These are phyloP conservation scores for Olyra latifolia DNA, from an alignment of 176 grass and related monocot genomes.

Conservation along the genomic window DNA sequence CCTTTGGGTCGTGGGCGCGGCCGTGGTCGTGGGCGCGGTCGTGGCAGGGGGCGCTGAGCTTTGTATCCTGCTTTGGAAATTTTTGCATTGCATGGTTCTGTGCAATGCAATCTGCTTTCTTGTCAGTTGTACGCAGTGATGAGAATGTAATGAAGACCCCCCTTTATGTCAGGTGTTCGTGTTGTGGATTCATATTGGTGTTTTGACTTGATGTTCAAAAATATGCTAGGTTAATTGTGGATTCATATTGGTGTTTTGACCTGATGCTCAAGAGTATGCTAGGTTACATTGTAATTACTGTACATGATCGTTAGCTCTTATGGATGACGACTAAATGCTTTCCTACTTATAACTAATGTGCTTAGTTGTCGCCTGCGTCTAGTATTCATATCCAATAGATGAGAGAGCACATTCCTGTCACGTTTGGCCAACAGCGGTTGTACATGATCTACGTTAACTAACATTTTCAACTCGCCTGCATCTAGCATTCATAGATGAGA, in stretches of 20 bases:
- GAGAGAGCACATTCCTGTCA: too few relatives aligned
- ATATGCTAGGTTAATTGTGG: neutral
- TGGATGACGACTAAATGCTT: neutral
- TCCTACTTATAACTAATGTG: neutral
- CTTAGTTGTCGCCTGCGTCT: neutral
- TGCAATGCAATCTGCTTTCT: slow-evolving; percentile 42
- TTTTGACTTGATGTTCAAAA: slow-evolving; percentile 18
- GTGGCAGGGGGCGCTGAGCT: slow-evolving; percentile 56
- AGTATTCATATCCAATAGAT: too few relatives aligned
- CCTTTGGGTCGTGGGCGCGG: slow-evolving; percentile 66
- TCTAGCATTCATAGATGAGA: too few relatives aligned
- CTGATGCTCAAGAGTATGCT: neutral
- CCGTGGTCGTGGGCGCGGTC: slow-evolving; percentile 68
- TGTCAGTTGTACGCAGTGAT: slow-evolving; percentile 24
- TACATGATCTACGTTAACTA: too few relatives aligned
- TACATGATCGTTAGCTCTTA: too few relatives aligned
- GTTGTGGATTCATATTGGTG: slow-evolving; percentile 19
- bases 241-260: slow-evolving; percentile 28
- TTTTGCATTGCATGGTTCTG: slow-evolving; percentile 22
- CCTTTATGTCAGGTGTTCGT: neutral
- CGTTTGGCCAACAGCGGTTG: too few relatives aligned
- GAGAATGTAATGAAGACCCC: neutral
- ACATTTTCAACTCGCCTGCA: too few relatives aligned
- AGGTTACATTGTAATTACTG: slow-evolving; percentile 23
- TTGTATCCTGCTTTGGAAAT: slow-evolving; percentile 33